Evolutionary conservation across 805 yeast genomes (phyloP).

Genomic region (Ogataea haglerorum): DNA sequence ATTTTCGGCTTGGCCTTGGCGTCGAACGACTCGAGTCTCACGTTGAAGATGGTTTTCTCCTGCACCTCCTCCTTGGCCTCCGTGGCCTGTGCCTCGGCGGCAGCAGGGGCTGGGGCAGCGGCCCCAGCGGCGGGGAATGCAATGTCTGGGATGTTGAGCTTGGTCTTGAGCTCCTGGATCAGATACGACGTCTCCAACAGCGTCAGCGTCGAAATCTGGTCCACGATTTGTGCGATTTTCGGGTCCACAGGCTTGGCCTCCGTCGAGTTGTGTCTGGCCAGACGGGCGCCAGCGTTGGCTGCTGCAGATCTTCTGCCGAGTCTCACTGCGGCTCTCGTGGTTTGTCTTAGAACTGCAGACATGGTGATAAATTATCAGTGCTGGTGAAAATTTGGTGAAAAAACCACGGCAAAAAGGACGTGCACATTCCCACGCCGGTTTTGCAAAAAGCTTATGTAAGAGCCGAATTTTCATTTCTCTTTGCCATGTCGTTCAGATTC

Average conservation of each 20-base stretch:
- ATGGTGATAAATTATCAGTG: constrained; percentile 4
- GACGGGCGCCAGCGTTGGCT: constrained; percentile 47
- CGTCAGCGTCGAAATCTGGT: constrained; percentile 86
- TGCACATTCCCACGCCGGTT: neutral
- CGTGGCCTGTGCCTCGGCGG: constrained; percentile 68
- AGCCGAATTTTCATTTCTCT: constrained; percentile 2
- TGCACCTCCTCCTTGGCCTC: constrained; percentile 74
- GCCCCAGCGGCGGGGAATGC: constrained; percentile 72
- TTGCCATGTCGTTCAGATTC: constrained; percentile 72
- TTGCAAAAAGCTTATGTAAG: constrained; percentile 2
- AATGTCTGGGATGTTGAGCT: constrained; percentile 91
- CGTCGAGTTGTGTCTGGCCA: constrained; percentile 52
- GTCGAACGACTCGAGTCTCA: constrained; percentile 91
- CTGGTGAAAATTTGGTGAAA: constrained; percentile 6
- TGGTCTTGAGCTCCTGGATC: constrained; percentile 72
- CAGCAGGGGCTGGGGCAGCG: constrained; percentile 60
- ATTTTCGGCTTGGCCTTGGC: constrained; percentile 95
- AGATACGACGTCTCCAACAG: constrained; percentile 88
- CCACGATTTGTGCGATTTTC: constrained; percentile 82
- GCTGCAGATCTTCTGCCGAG: constrained; percentile 15
- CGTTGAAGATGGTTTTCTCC: constrained; percentile 88
- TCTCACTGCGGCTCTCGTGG: constrained; percentile 22
- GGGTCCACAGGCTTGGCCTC: constrained; percentile 67
- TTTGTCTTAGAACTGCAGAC: constrained; percentile 19
- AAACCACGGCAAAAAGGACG: constrained; percentile 10